Percentiles rank a stretch among this genome's conserved stretches.
phyloP scores from a whole-genome alignment of 768 basidiomycete genomes.

The Rhizopogon vinicolor region DNA sequence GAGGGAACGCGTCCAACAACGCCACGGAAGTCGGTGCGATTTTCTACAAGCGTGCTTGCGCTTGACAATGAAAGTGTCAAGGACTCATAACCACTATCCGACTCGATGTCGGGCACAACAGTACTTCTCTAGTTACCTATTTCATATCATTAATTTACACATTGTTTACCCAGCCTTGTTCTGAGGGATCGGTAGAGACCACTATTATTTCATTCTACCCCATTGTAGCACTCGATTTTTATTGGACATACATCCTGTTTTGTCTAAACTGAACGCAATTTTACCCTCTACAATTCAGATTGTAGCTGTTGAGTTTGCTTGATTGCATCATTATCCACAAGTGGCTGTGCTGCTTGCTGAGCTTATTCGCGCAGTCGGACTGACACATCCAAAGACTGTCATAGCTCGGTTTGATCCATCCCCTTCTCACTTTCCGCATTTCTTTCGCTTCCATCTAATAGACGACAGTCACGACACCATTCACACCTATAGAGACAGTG shows the following conservation, averaged over 20 bases:
- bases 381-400: too few relatives aligned
- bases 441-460: constrained; percentile 4
- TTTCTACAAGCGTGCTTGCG: constrained; percentile 42
- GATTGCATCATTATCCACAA: too few relatives aligned
- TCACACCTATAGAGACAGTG: not conserved
- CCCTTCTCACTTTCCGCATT: not conserved
- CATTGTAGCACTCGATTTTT: constrained; percentile 22
- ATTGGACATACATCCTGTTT: not conserved
- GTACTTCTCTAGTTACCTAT: constrained; percentile 2
- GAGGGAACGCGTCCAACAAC: constrained; percentile 35
- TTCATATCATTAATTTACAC: not conserved
- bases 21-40: constrained; percentile 58
- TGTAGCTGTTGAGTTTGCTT: too few relatives aligned
- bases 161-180: not conserved
- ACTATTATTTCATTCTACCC: constrained; percentile 18
- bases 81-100: not conserved
- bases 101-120: not conserved
- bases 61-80: constrained; percentile 11
- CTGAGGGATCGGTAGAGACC: not conserved
- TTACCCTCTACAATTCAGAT: not conserved
- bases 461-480: not conserved
- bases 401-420: not conserved
- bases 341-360: not conserved
- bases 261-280: not conserved
- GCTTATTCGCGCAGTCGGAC: too few relatives aligned